Base-by-base conservation (phyloP, 106 monocot species). In the Phalaenopsis equestris region DNA sequence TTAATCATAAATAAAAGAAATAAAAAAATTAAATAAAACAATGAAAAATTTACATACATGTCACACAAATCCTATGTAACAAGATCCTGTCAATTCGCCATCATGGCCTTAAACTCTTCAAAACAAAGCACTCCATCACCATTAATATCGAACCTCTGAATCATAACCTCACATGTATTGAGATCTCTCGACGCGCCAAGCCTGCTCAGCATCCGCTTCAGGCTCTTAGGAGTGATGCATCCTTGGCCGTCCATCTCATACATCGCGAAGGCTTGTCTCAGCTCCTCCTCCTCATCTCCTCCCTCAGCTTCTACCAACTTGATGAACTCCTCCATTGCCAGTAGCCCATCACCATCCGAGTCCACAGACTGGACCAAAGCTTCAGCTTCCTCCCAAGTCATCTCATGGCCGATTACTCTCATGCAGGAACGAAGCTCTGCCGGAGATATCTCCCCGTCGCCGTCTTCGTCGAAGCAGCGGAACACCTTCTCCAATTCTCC, bases 101-200 rank as follows among this genome's bases (percentile, higher is more conserved):
- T 89, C 92, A 92, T 89, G 77, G 78, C 11, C 84, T 72, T 82
- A 80, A 92, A 91, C 79, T 91, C 91, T 10, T 91, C 91, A 24
- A 89, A 91, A 80, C 68, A 85, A 76, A 91, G 75, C 42, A 92
- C 87, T 0, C 89, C 92, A 47, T 92, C 92, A 5, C 87, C 84
- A 57, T 91, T 82, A 12, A 81, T 67, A 79, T 91, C 87, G 85
- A 87, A 91, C 55, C 80, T 52, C 16, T 42, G 23, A 77, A 79
- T 85, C 81, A 85, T 85, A 30, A 47, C 58, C 2, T 15, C 19
- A 47, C 85, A 85, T 12, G 81, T 81, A 5, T 41, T 45, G 3
- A 78, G 9, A 17, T 70, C 23, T 30, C 76, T 77, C 2, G 73
- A 10, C 11, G 21, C 18, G 36, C 85, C 85, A 1, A 85, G 78